These are phyloP conservation scores for Cordyceps pruinosa DNA, from an alignment of 2,329 filamentous ascomycete genomes.

Conservation along the genomic window DNA sequence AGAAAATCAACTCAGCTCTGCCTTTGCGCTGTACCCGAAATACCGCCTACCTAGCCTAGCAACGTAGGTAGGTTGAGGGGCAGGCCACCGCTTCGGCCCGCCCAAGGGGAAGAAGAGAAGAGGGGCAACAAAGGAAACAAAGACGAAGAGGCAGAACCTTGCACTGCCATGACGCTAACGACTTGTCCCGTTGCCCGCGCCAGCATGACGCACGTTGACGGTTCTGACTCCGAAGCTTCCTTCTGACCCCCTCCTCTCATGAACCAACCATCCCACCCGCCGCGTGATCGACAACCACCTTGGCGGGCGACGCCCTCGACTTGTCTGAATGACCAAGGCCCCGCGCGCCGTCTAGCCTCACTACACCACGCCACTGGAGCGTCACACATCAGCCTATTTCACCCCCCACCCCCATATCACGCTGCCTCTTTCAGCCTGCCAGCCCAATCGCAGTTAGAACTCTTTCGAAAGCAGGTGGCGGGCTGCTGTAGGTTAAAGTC, in stretches of 20 bases:
- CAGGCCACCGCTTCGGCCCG: conserved; percentile 1
- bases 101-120: background rate
- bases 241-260: no score
- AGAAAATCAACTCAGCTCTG: no score
- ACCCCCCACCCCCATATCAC: no score
- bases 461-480: no score
- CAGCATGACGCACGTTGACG: background rate
- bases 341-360: no score
- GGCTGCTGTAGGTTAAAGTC: no score
- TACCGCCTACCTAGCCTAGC: no score
- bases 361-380: no score
- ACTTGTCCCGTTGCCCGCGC: background rate
- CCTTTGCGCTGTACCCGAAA: background rate
- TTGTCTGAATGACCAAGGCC: background rate
- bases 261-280: background rate
- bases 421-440: no score
- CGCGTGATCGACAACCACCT: background rate
- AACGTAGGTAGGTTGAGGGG: background rate
- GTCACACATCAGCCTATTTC: no score
- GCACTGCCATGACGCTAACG: background rate
- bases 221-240: background rate
- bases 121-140: background rate
- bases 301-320: background rate
- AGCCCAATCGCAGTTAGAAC: no score
- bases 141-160: background rate